These are phyloP conservation scores for Megacollybia marginata DNA, from an alignment of 768 basidiomycete species.

Conservation along the genomic window DNA sequence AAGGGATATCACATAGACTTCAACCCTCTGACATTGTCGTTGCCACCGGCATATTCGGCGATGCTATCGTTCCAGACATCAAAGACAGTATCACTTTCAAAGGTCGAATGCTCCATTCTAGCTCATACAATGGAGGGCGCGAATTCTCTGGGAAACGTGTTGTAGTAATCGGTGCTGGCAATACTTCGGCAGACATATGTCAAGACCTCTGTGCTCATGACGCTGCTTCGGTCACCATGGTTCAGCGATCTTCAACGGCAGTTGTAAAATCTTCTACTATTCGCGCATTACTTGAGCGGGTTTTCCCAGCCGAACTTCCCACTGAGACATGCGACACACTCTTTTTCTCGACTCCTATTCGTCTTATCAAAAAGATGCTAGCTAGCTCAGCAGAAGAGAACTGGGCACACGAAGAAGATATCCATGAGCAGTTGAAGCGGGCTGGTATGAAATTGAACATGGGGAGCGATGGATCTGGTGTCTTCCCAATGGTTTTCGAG, in stretches of 20 bases:
- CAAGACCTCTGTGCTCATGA: slow-evolving; percentile 26
- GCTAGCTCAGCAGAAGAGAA: slow-evolving; percentile 1
- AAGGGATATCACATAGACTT: slow-evolving; percentile 20
- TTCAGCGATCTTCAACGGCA: slow-evolving; percentile 33
- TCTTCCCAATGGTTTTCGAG: slow-evolving; percentile 18
- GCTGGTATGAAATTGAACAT: slow-evolving; percentile 29
- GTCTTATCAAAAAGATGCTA: slow-evolving; percentile 3
- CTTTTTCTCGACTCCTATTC: slow-evolving; percentile 6
- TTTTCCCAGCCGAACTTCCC: slow-evolving; percentile 13
- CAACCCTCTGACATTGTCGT: slow-evolving; percentile 31
- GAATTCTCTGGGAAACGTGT: slow-evolving; percentile 25
- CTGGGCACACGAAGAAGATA: slow-evolving; percentile 22
- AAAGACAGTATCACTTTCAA: slow-evolving; percentile 18
- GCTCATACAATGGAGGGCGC: slow-evolving; percentile 19
- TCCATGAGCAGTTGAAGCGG: slow-evolving; percentile 25
- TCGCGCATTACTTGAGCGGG: slow-evolving; percentile 1
- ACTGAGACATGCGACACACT: slow-evolving; percentile 17
- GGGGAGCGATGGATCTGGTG: slow-evolving; percentile 25
- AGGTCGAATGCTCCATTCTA: slow-evolving; percentile 25
- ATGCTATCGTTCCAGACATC: slow-evolving; percentile 17
- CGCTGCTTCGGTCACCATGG: slow-evolving; percentile 30
- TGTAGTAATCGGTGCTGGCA: slow-evolving; percentile 14
- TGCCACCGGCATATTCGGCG: slow-evolving; percentile 29
- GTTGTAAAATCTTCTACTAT: slow-evolving; percentile 12
- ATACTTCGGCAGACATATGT: slow-evolving; percentile 29